Conservation (phyloP, 129 eudicot species). For the Arctium lappa region DNA sequence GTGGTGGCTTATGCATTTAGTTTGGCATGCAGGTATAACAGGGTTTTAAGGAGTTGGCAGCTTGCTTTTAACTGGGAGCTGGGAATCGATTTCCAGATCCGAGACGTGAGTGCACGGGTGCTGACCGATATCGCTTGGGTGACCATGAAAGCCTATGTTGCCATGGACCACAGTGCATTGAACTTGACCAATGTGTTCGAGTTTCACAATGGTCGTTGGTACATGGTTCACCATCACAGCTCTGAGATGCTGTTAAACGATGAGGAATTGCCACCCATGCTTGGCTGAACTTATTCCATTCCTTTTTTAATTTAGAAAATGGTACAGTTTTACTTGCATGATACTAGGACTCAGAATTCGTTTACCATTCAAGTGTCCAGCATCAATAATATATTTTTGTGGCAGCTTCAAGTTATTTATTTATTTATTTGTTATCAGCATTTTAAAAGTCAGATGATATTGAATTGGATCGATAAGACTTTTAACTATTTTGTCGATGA, state of each 20-base stretch:
- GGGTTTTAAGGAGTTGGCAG: slow-evolving; percentile 70
- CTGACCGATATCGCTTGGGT: slow-evolving; percentile 69
- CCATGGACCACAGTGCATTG: slow-evolving; percentile 39
- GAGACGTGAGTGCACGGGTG: slow-evolving; percentile 59
- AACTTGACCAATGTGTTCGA: slow-evolving; percentile 60
- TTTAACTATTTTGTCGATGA: too few species aligned
- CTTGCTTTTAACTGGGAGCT: slow-evolving; percentile 60
- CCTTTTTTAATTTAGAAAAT: background rate
- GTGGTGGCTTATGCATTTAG: background rate
- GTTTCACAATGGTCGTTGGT: slow-evolving; percentile 64
- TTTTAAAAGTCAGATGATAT: background rate
- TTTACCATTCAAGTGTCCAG: background rate
- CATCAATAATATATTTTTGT: background rate
- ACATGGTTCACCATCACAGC: slow-evolving; percentile 83
- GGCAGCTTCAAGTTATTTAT: background rate
- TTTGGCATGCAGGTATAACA: slow-evolving; percentile 40
- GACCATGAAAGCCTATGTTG: slow-evolving; percentile 62
- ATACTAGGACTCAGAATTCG: background rate
- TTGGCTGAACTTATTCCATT: slow-evolving; percentile 15
- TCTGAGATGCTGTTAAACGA: slow-evolving; percentile 47
- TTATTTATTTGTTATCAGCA: background rate
- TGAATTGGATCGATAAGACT: too few species aligned
- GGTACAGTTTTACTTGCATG: background rate
- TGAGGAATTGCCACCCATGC: slow-evolving; percentile 38
- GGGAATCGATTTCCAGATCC: slow-evolving; percentile 49